Conservation (phyloP, 1,139 yeast species). For the Pneumocystis canis region DNA sequence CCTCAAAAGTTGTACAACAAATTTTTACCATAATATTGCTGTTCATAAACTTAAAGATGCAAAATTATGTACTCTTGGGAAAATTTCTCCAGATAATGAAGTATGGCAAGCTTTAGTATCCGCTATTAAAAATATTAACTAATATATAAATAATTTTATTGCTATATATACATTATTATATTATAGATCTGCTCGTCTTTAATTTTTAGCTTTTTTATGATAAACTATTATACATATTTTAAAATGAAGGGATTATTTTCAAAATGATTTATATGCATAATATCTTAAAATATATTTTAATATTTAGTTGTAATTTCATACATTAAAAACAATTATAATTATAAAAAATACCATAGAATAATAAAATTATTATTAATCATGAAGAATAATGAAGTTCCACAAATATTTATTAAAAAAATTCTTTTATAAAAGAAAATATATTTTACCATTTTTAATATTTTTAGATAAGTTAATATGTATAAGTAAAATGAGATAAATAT, state of each 20-base stretch:
- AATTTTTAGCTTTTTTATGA: not conserved
- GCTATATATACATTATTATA: not conserved
- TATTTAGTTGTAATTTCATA: no score
- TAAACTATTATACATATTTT: not conserved
- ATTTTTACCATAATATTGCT: not conserved
- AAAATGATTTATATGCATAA: no score
- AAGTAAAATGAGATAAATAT: not conserved
- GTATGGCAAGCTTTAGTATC: not conserved
- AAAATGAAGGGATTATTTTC: no score
- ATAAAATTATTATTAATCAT: no score
- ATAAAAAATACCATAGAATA: no score
- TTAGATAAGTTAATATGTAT: not conserved
- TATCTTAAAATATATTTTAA: no score
- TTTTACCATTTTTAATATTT: not conserved
- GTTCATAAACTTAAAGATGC: not conserved
- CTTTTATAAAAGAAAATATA: no score
- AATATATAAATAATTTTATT: not conserved
- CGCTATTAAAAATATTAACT: not conserved
- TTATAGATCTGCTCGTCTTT: not conserved
- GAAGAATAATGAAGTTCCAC: no score
- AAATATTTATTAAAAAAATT: no score
- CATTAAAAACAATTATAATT: no score
- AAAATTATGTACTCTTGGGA: not conserved
- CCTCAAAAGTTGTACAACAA: not conserved
- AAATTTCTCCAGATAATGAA: not conserved